A percentile compares a stretch with the other conserved stretches of the same genome.
Evolutionary conservation across 1,284 basidiomycete species (phyloP).

Genomic region (Chalciporus piperatoides): DNA sequence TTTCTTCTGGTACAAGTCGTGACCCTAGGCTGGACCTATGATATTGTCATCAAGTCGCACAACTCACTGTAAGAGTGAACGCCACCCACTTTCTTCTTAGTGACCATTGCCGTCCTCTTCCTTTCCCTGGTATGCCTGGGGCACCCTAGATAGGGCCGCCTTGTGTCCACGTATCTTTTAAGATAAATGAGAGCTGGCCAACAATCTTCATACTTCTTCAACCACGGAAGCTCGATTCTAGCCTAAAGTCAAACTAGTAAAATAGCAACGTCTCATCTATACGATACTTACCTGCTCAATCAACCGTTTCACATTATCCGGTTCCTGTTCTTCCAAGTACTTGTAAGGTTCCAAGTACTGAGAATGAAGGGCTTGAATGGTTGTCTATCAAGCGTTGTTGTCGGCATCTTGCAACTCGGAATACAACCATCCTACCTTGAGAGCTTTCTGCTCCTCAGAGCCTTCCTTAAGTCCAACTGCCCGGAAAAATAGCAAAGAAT

Average conservation of each 20-base stretch:
- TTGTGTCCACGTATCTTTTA: constrained; percentile 20
- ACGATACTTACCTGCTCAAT: constrained; percentile 7
- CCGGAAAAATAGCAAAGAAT: constrained; percentile 4
- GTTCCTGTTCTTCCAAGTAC: constrained; percentile 17
- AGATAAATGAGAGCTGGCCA: constrained; percentile 25
- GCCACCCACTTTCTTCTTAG: neutral
- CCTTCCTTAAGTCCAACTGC: constrained; percentile 1
- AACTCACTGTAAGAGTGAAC: neutral
- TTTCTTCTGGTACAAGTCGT: neutral
- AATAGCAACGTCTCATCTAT: neutral
- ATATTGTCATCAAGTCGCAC: neutral
- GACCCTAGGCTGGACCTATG: neutral
- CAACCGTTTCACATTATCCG: constrained; percentile 11
- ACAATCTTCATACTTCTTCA: constrained; percentile 16
- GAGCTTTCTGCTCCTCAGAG: constrained; percentile 14
- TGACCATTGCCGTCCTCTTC: neutral
- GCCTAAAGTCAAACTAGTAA: constrained; percentile 9
- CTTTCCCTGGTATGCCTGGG: neutral
- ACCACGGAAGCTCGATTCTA: constrained; percentile 15
- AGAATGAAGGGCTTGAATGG: constrained; percentile 6
- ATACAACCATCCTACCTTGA: constrained; percentile 6
- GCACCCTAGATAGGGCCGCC: constrained; percentile 4
- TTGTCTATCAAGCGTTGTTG: constrained; percentile 3
- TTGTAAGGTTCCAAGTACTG: constrained; percentile 13
- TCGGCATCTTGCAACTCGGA: no score